Evolutionary conservation across 768 basidiomycete genomes (phyloP).

Genomic region (Trametes maxima): DNA sequence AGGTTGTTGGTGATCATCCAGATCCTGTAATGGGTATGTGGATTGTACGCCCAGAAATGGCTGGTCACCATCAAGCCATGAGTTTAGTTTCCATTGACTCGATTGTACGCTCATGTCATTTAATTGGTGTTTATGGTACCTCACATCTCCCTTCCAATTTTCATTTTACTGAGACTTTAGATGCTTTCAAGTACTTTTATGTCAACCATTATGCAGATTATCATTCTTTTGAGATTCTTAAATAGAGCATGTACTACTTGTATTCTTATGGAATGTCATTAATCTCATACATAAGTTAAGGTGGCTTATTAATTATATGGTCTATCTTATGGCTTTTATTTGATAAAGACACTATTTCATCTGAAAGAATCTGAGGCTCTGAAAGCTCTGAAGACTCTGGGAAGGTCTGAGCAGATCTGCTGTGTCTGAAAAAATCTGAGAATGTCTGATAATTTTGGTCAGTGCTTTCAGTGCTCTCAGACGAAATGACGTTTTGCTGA

Average conservation of each 20-base stretch:
- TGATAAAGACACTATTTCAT: no score
- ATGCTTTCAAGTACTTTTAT: slow-evolving; percentile 1
- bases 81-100: background rate
- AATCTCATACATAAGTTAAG: no score
- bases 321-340: no score
- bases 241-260: background rate
- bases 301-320: no score
- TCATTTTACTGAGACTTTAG: background rate
- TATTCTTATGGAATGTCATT: no score
- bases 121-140: background rate
- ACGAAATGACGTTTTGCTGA: no score
- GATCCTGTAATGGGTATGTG: background rate
- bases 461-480: no score
- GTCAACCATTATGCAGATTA: slow-evolving; percentile 3
- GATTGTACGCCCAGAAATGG: background rate
- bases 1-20: background rate
- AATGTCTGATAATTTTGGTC: no score
- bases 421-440: no score
- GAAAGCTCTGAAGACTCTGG: no score
- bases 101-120: background rate
- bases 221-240: background rate
- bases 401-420: no score
- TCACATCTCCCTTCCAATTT: background rate
- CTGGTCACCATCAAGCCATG: background rate
- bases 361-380: no score